Conservation (phyloP, 345 rosid genomes). For the Excoecaria cochinchinensis region DNA sequence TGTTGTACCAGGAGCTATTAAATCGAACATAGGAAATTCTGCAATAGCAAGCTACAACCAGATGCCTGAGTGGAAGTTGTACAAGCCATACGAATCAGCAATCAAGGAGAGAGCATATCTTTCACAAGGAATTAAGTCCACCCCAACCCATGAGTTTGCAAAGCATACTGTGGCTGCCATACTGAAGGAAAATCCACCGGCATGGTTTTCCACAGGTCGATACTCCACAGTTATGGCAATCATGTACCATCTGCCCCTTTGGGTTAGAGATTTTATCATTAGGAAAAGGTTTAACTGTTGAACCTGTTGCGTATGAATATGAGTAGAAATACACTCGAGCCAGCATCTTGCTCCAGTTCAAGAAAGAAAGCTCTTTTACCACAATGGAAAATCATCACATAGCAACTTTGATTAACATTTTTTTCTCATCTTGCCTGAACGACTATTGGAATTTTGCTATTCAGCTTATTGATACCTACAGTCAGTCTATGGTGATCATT, state of each 20-base stretch:
- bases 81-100: slow-evolving; percentile 60
- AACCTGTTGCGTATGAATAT: not conserved
- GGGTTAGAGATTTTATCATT: slow-evolving; percentile 51
- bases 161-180: slow-evolving; percentile 54
- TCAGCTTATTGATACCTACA: no score
- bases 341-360: not conserved
- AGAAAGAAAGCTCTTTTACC: no score
- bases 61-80: slow-evolving; percentile 82
- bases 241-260: slow-evolving; percentile 66
- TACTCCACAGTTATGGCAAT: slow-evolving; percentile 54
- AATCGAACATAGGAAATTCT: slow-evolving; percentile 73
- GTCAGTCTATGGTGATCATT: no score
- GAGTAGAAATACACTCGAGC: not conserved
- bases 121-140: slow-evolving; percentile 53
- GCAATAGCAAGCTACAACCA: slow-evolving; percentile 49
- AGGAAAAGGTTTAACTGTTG: slow-evolving; percentile 26
- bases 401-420: no score
- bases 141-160: slow-evolving; percentile 76
- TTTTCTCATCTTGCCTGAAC: no score
- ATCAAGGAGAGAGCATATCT: slow-evolving; percentile 54
- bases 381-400: no score
- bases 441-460: no score
- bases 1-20: slow-evolving; percentile 78
- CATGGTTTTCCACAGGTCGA: slow-evolving; percentile 74
- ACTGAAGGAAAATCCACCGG: slow-evolving; percentile 61